phyloP scores from a whole-genome alignment of 306 rosid species.

The Delonix regia region DNA sequence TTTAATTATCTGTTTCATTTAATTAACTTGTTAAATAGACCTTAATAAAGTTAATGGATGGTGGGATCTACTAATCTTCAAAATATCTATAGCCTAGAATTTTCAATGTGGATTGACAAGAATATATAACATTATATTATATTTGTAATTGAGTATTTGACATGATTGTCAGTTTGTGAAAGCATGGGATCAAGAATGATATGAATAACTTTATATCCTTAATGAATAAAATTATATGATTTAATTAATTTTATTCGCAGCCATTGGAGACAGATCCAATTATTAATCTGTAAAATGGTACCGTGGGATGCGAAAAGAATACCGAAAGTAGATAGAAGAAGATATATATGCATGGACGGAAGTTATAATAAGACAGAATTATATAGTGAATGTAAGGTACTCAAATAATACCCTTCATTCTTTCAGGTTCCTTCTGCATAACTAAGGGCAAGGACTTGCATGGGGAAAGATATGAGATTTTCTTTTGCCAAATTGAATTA shows the following conservation, averaged over 20 bases:
- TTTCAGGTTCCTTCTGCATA: slow-evolving; percentile 53
- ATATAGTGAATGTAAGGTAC: slow-evolving; percentile 3
- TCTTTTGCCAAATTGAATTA: slow-evolving; percentile 21
- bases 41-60: neutral
- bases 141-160: slow-evolving; percentile 25
- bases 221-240: neutral
- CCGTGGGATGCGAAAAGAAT: slow-evolving; percentile 36
- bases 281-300: slow-evolving; percentile 26
- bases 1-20: too few relatives aligned
- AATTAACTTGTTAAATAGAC: neutral
- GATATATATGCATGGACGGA: slow-evolving; percentile 16
- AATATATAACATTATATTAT: slow-evolving; percentile 3
- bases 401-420: slow-evolving; percentile 34
- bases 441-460: slow-evolving; percentile 45
- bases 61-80: neutral
- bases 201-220: slow-evolving; percentile 13
- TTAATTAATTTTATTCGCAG: slow-evolving; percentile 3
- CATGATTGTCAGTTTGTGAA: slow-evolving; percentile 30
- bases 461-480: slow-evolving; percentile 39
- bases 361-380: slow-evolving; percentile 18
- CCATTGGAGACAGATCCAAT: neutral
- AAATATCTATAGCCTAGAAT: neutral
- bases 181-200: slow-evolving; percentile 27
- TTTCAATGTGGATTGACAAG: too few relatives aligned
- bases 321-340: slow-evolving; percentile 15